A percentile compares a stretch with the other conserved stretches of the same genome.
Evolutionary conservation across 192 early-diverging fungal genomes (phyloP).

Genomic region (Backusella circina): DNA sequence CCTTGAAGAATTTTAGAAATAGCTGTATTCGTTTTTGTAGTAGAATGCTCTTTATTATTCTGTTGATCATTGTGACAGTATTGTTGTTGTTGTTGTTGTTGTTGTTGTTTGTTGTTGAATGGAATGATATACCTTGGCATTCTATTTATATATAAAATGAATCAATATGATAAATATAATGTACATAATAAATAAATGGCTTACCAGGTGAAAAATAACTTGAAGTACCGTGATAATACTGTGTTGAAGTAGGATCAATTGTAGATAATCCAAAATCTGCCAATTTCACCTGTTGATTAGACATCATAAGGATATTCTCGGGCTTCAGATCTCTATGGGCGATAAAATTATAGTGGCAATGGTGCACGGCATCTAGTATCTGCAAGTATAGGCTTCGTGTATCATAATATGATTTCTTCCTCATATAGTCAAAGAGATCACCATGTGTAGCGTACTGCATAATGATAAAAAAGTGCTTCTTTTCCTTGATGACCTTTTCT

Average conservation of each 20-base stretch:
- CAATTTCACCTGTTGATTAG: slow-evolving; percentile 64
- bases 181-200: neutral
- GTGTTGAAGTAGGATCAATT: slow-evolving; percentile 58
- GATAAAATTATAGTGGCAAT: slow-evolving; percentile 64
- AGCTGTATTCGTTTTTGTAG: neutral
- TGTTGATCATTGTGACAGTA: slow-evolving; percentile 19
- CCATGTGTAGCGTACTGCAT: slow-evolving; percentile 81
- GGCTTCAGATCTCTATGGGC: slow-evolving; percentile 82
- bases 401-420: slow-evolving; percentile 71
- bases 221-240: slow-evolving; percentile 59
- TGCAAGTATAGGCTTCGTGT: slow-evolving; percentile 78
- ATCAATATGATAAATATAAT: neutral
- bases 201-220: slow-evolving; percentile 59
- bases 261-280: slow-evolving; percentile 94
- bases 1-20: too few species aligned
- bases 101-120: neutral
- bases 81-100: neutral
- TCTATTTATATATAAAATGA: slow-evolving; percentile 29
- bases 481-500: slow-evolving; percentile 60
- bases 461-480: slow-evolving; percentile 57
- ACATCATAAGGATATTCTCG: slow-evolving; percentile 74
- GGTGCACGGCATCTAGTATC: slow-evolving; percentile 78
- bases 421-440: slow-evolving; percentile 92
- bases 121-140: slow-evolving; percentile 49
- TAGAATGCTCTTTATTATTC: neutral